Percentiles rank a stretch among this genome's conserved stretches.
Evolutionary conservation across 345 rosid species (phyloP).

Genomic region (Pistacia atlantica): DNA sequence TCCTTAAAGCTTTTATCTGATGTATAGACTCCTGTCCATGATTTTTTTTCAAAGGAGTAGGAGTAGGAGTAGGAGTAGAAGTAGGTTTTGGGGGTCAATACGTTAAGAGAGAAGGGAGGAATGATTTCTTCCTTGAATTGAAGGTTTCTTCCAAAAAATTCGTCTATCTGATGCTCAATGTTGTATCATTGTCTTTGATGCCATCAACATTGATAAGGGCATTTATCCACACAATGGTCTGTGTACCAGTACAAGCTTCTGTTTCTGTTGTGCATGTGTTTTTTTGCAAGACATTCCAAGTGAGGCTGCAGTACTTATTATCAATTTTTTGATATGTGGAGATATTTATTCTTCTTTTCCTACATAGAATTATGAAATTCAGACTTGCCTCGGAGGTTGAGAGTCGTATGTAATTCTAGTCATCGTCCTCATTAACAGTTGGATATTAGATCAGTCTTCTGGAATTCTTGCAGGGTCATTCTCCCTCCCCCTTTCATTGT

Average conservation of each 20-base stretch:
- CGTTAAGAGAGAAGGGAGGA: neutral
- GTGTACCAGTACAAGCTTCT: neutral
- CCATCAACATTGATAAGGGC: neutral
- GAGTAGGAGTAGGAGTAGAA: neutral
- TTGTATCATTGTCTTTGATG: neutral
- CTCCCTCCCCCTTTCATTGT: too few relatives aligned
- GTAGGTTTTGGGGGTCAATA: neutral
- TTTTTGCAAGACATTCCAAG: neutral
- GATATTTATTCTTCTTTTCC: too few relatives aligned
- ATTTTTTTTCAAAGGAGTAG: neutral
- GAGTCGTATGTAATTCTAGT: neutral
- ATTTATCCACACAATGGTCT: too few relatives aligned
- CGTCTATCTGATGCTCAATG: neutral
- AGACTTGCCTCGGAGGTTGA: neutral
- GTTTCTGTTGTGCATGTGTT: too few relatives aligned
- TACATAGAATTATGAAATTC: neutral
- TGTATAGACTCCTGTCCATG: neutral
- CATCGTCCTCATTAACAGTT: neutral
- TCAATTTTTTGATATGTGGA: neutral
- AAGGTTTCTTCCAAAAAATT: neutral
- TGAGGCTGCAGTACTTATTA: neutral
- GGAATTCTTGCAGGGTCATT: neutral
- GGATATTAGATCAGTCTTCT: neutral
- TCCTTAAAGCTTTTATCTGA: neutral
- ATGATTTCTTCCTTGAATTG: neutral